Evolutionary conservation across 257 asterid species (phyloP), one percentile per base, ranked within the genome.

Genomic region (Ballota nigra): DNA sequence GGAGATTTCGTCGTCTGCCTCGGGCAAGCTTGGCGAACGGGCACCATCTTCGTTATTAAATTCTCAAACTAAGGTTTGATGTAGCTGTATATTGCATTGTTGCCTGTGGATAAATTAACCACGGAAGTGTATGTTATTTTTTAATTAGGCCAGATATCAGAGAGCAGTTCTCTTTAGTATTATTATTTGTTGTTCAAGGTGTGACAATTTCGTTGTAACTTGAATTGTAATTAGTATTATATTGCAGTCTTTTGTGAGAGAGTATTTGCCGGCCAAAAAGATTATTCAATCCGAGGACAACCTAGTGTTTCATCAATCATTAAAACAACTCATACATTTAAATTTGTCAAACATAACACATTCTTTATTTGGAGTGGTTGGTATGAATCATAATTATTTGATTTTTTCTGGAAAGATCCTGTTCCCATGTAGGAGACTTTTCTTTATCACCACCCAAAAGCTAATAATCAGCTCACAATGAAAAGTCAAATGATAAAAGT

Each of bases 1-100:
- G 31, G 85, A 83, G 64, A 38, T 84, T 66, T 76, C 73, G 11
- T 75, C 85, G 26, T 74, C 81, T 19, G 80, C 66, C 69, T 83
- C 87, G 4, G 83, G 77, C 29, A 82, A 58, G 85, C 81, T 73
- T 3, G 73, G 33, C 24, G 86, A 85, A 19, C 72, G 75, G 34
- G 83, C 80, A 16, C 72, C 85, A 36, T 86, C 92, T 28, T 83
- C 88, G 12, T 79, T 83, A 18, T 59, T 86, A 52, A 51, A 23
- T 40, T 77, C 75, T 2, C 79, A 82, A 65, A 64, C 52, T 2
- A 71, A 74, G 77, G 74, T 36, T 72, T 57, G 55, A 47, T 24
- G 9, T 47, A n/a, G 55, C 55, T 4, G 59, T 45, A 11, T 31
- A 26, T 41, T 71, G 51, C 49, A 41, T 41, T 41, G 8, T 41